Evolutionary conservation across 2,329 filamentous ascomycete species (phyloP).

Genomic region (Colletotrichum australisinense): DNA sequence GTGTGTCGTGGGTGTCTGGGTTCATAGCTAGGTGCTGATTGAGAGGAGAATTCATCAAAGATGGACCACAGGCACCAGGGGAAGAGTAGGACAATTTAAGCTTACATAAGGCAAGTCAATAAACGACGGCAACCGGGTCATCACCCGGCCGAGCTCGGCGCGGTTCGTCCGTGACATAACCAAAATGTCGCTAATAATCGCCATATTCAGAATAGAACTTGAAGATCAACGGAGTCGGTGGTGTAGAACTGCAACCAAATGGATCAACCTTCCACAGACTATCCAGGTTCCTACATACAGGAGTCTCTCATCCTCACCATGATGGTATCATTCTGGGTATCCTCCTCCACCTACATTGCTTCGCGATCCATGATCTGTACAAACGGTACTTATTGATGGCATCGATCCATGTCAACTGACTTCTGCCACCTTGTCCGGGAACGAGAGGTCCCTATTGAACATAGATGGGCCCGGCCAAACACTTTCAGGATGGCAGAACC

Average conservation of each 20-base stretch:
- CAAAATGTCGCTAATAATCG: no score
- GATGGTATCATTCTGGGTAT: constrained; percentile 3
- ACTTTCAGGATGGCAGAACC: not conserved
- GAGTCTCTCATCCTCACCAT: not conserved
- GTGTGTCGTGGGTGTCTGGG: not conserved
- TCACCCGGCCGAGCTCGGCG: not conserved
- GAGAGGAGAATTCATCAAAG: not conserved
- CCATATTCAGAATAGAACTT: no score
- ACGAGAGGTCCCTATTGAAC: not conserved
- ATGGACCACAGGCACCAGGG: not conserved
- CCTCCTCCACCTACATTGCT: not conserved
- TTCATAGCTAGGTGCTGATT: constrained; percentile 1
- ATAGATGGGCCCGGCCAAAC: not conserved
- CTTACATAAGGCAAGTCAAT: not conserved
- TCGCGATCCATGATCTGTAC: no score
- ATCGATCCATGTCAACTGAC: not conserved
- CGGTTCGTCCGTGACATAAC: no score
- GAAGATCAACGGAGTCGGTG: not conserved
- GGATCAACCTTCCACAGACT: not conserved
- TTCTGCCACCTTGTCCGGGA: not conserved
- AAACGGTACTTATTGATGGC: not conserved
- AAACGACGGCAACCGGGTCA: not conserved
- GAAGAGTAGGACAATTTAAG: not conserved
- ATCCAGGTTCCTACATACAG: not conserved
- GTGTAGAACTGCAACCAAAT: not conserved